These are phyloP conservation scores for Pittosporum tobira DNA, from an alignment of 129 eudicot species.

Conservation along the genomic window DNA sequence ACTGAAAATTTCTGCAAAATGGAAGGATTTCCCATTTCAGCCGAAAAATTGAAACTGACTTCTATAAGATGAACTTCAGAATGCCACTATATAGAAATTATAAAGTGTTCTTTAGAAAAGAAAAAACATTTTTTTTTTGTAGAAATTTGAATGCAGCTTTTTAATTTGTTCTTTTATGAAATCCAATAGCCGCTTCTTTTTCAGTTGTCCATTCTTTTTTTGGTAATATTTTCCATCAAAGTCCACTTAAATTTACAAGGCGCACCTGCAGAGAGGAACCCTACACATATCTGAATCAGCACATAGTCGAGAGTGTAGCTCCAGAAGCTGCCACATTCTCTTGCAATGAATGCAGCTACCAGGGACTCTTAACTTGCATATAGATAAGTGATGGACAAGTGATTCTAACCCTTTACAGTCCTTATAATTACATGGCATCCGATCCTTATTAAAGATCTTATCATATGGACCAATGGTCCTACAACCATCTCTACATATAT, in stretches of 20 bases:
- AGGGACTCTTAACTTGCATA: conserved; percentile 65
- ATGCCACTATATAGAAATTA: too few species aligned
- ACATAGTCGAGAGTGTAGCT: conserved; percentile 78
- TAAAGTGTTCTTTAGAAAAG: too few species aligned
- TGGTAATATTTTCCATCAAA: too few species aligned
- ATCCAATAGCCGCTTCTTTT: too few species aligned
- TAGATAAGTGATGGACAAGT: conserved; percentile 76
- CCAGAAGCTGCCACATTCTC: conserved; percentile 96
- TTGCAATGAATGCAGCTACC: conserved; percentile 95
- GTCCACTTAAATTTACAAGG: neutral
- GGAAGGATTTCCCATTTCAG: too few species aligned
- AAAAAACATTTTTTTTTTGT: too few species aligned
- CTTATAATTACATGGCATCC: conserved; percentile 50
- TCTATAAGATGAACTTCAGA: too few species aligned
- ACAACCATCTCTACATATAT: conserved; percentile 77
- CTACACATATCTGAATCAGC: conserved; percentile 53
- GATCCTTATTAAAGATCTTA: conserved; percentile 39
- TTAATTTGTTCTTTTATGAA: too few species aligned
- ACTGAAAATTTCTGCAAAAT: conserved; percentile 50
- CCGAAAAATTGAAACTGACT: too few species aligned
- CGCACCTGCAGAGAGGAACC: conserved; percentile 95
- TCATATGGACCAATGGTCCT: conserved; percentile 71
- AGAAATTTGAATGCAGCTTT: too few species aligned
- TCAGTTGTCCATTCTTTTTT: too few species aligned
- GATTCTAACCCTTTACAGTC: conserved; percentile 86